phyloP scores from a whole-genome alignment of 371 early-diverging fungal genomes.

The Rhizopus arrhizus region DNA sequence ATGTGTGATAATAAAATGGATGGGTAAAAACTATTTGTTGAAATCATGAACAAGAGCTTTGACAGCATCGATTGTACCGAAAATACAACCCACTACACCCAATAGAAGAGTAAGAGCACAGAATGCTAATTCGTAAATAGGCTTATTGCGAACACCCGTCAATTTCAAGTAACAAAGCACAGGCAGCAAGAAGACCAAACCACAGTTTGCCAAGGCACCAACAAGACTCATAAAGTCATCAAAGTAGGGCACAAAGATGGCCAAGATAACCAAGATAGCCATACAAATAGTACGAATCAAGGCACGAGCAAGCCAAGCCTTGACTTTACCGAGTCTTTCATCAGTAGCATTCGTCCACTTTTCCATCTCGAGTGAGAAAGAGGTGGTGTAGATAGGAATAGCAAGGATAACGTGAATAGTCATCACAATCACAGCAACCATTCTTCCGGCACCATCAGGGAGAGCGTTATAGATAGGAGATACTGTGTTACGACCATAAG shows the following conservation, averaged over 20 bases:
- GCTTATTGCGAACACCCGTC: slow-evolving; percentile 50
- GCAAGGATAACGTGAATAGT: slow-evolving; percentile 80
- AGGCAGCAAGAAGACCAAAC: slow-evolving; percentile 59
- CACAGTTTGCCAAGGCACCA: slow-evolving; percentile 63
- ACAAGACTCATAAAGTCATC: slow-evolving; percentile 68
- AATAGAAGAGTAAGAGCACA: slow-evolving; percentile 53
- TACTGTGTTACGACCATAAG: slow-evolving; percentile 69
- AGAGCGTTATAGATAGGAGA: slow-evolving; percentile 77
- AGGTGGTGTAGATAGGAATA: slow-evolving; percentile 76
- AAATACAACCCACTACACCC: slow-evolving; percentile 56
- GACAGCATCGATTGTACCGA: slow-evolving; percentile 63
- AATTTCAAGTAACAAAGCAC: slow-evolving; percentile 60
- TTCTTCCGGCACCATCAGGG: slow-evolving; percentile 58
- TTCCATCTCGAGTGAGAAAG: slow-evolving; percentile 75
- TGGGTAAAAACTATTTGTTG: not conserved
- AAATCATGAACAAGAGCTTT: slow-evolving; percentile 46
- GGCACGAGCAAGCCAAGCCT: slow-evolving; percentile 48
- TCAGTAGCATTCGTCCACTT: slow-evolving; percentile 38
- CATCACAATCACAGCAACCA: slow-evolving; percentile 70
- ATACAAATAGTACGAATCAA: slow-evolving; percentile 48
- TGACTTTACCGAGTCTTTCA: slow-evolving; percentile 24
- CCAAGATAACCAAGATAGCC: slow-evolving; percentile 45
- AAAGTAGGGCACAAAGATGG: slow-evolving; percentile 62
- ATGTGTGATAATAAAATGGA: too few relatives aligned
- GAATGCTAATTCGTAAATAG: slow-evolving; percentile 42